Conservation (phyloP, 495 filamentous ascomycete genomes). For the Trichocladium antarcticum region DNA sequence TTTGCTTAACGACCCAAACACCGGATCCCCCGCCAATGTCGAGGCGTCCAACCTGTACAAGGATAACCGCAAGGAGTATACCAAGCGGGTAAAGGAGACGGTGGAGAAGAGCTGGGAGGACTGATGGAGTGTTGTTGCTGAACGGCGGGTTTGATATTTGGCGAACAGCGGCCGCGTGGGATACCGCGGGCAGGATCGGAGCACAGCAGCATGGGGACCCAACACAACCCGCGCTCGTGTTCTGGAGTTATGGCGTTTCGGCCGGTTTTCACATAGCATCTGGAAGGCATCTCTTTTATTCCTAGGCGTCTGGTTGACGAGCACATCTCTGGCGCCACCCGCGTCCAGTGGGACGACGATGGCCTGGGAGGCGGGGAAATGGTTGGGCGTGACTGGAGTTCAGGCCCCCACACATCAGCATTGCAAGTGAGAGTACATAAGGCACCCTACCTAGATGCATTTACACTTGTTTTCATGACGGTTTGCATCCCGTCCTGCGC, state of each 20-base stretch:
- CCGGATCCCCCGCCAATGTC: conserved; percentile 91
- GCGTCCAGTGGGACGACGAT: background rate
- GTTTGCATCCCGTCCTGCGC: too few relatives aligned
- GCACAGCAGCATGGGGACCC: background rate
- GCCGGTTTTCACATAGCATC: conserved; percentile 4
- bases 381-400: conserved; percentile 5
- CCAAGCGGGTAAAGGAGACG: conserved; percentile 87
- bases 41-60: conserved; percentile 98
- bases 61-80: conserved; percentile 92
- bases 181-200: background rate
- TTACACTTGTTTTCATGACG: too few relatives aligned
- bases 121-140: conserved; percentile 25
- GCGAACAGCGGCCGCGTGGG: background rate
- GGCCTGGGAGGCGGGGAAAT: background rate
- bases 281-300: conserved; percentile 9
- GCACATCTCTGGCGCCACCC: background rate
- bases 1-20: conserved; percentile 97
- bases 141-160: background rate
- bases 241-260: conserved; percentile 14
- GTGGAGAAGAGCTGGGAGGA: conserved; percentile 99
- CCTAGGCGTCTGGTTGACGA: background rate
- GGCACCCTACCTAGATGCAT: too few relatives aligned
- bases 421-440: too few relatives aligned
- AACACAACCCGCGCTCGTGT: background rate
- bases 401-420: background rate